Evolutionary conservation across 495 filamentous ascomycete species (phyloP).

Genomic region (Thermochaetoides thermophila): DNA sequence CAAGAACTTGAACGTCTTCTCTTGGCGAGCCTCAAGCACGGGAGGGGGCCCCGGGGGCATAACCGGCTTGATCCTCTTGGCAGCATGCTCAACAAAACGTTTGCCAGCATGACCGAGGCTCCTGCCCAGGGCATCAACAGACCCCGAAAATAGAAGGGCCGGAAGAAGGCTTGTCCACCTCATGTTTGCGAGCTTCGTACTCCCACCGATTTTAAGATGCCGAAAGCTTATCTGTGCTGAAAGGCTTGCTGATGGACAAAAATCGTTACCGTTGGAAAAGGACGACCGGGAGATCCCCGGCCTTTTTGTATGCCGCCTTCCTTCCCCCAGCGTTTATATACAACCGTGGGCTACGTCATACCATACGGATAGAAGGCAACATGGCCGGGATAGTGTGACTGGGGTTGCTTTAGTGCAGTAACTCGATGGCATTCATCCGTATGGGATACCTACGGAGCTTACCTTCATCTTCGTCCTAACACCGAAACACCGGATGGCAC

Average conservation of each 20-base stretch:
- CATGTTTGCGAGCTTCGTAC: slow-evolving; percentile 12
- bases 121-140: slow-evolving; percentile 14
- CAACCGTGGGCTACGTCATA: too few relatives aligned
- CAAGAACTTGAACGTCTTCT: slow-evolving; percentile 16
- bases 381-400: too few relatives aligned
- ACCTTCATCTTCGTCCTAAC: background rate
- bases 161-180: slow-evolving; percentile 13
- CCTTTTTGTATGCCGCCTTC: too few relatives aligned
- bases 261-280: too few relatives aligned
- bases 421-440: too few relatives aligned
- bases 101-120: slow-evolving; percentile 24
- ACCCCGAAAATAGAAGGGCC: slow-evolving; percentile 14
- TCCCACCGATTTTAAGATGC: slow-evolving; percentile 2
- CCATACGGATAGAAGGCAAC: too few relatives aligned
- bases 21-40: too few relatives aligned
- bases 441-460: too few relatives aligned
- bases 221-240: background rate
- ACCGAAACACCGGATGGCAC: background rate
- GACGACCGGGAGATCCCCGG: too few relatives aligned
- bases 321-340: too few relatives aligned
- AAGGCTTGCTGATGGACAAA: background rate
- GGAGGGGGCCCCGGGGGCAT: background rate
- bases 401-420: too few relatives aligned
- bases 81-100: slow-evolving; percentile 12
- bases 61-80: slow-evolving; percentile 10